phyloP scores from a whole-genome alignment of 352 stramenopile species.

The Thalassiosira exigua region DNA sequence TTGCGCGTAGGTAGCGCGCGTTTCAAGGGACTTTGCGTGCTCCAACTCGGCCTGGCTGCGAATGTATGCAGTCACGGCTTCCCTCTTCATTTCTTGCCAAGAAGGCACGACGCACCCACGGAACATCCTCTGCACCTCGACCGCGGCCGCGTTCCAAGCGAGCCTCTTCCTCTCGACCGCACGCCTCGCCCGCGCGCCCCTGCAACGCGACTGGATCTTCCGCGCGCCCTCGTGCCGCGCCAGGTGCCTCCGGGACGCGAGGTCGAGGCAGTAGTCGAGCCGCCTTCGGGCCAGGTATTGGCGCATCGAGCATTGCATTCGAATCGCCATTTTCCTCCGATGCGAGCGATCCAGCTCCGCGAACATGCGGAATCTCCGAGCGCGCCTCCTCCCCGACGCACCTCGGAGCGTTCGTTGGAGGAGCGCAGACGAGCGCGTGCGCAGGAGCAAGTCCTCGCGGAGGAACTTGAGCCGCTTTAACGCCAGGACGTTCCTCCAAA shows the following conservation, averaged over 20 bases:
- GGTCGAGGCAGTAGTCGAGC: background rate
- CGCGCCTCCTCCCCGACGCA: background rate
- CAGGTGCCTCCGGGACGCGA: constrained; percentile 6
- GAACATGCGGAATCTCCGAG: constrained; percentile 1
- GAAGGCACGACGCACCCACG: background rate
- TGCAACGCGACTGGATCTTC: constrained; percentile 9
- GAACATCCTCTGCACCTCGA: constrained; percentile 25
- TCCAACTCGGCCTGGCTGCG: background rate
- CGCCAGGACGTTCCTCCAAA: constrained; percentile 4
- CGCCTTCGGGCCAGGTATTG: constrained; percentile 19
- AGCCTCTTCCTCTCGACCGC: background rate
- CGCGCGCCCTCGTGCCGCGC: too few species aligned
- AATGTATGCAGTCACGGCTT: background rate
- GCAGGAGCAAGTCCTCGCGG: background rate
- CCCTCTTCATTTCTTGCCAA: constrained; percentile 19
- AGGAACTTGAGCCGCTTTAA: background rate
- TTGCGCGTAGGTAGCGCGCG: background rate
- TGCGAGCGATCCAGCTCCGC: constrained; percentile 9
- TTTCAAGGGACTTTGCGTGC: background rate
- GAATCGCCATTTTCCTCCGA: constrained; percentile 12
- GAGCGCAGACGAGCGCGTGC: constrained; percentile 7
- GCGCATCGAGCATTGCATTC: constrained; percentile 20
- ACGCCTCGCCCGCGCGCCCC: background rate
- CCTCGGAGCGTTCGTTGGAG: constrained; percentile 5
- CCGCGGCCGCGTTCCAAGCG: constrained; percentile 5